phyloP scores from a whole-genome alignment of 371 early-diverging fungal species.

The Blakeslea trispora region DNA sequence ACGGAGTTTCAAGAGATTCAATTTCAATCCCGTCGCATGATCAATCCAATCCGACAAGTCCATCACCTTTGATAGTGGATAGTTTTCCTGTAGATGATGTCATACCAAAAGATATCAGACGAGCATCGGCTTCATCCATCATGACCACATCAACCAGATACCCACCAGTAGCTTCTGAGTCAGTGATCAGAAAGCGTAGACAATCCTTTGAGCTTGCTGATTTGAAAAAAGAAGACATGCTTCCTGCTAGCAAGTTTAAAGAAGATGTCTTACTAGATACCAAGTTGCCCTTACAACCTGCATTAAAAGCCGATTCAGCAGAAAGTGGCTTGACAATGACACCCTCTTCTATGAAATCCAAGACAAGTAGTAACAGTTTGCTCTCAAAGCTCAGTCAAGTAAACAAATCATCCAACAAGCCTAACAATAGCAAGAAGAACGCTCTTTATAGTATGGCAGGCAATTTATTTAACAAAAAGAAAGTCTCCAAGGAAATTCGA shows the following conservation, averaged over 20 bases:
- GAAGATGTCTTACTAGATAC: background rate
- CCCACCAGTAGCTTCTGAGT: background rate
- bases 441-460: constrained; percentile 23
- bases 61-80: background rate
- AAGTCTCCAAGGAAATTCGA: constrained; percentile 17
- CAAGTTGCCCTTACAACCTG: background rate
- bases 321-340: background rate
- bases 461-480: constrained; percentile 21
- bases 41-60: background rate
- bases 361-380: background rate
- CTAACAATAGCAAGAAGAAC: constrained; percentile 12
- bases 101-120: background rate
- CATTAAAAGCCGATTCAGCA: background rate
- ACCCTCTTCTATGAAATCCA: constrained; percentile 1
- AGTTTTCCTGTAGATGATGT: background rate
- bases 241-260: background rate
- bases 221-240: background rate
- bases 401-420: constrained; percentile 3
- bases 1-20: no score
- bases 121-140: background rate
- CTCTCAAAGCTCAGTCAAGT: background rate
- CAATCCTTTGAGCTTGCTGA: background rate
- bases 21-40: background rate
- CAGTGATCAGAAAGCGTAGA: background rate
- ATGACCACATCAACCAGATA: background rate